Conservation (phyloP, 768 basidiomycete species). For the Hypholoma fasciculare region DNA sequence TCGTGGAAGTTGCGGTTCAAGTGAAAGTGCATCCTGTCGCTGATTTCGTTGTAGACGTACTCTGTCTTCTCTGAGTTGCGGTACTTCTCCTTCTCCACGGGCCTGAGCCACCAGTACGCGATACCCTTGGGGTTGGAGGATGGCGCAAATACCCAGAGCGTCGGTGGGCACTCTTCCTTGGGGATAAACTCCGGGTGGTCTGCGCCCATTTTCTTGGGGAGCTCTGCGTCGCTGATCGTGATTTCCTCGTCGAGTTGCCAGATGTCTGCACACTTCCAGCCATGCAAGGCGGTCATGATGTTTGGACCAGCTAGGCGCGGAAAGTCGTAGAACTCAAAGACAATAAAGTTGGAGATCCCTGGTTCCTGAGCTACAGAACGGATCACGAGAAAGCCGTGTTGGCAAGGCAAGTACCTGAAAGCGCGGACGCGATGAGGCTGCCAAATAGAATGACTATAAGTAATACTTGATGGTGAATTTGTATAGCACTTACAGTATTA, state of each 20-base stretch:
- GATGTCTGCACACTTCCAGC: constrained; percentile 13
- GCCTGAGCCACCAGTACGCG: constrained; percentile 24
- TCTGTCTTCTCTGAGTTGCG: constrained; percentile 3
- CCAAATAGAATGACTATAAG: background rate
- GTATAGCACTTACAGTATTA: constrained; percentile 9
- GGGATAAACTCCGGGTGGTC: constrained; percentile 19
- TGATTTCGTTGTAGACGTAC: constrained; percentile 4
- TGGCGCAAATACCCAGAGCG: constrained; percentile 24
- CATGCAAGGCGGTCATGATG: constrained; percentile 6
- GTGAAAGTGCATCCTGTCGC: constrained; percentile 15
- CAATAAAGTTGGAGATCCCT: constrained; percentile 16
- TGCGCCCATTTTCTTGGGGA: constrained; percentile 18
- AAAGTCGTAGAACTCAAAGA: constrained; percentile 30
- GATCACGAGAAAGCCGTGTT: constrained; percentile 51
- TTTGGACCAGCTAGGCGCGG: constrained; percentile 15
- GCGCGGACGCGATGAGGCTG: constrained; percentile 52
- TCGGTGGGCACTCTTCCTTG: constrained; percentile 21
- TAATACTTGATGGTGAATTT: background rate
- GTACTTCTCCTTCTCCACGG: constrained; percentile 3
- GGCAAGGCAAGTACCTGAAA: constrained; percentile 51
- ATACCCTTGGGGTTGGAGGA: constrained; percentile 19
- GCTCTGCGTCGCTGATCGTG: constrained; percentile 41
- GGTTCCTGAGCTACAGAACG: constrained; percentile 31
- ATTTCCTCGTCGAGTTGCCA: constrained; percentile 23
- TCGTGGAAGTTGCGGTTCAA: constrained; percentile 24